Percentiles rank a stretch among this genome's conserved stretches.
These are phyloP conservation scores for Sugiyamaella boreocaroliniensis DNA, from an alignment of 805 yeast genomes.

Conservation along the genomic window DNA sequence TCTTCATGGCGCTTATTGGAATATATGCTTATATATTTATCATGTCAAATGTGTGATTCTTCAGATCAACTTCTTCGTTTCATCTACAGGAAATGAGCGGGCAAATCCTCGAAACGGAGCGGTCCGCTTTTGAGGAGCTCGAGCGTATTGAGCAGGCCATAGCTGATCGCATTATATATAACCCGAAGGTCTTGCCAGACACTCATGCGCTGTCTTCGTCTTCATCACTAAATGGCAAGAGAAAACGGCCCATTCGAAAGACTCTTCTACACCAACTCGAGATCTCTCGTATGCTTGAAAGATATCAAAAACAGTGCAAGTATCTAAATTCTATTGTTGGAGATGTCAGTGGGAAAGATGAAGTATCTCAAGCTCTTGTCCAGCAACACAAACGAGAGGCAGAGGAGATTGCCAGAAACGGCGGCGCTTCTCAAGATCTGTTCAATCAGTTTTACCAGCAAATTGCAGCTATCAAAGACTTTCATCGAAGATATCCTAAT, in stretches of 20 bases:
- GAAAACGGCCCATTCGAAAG: slow-evolving; percentile 44
- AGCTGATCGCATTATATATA: slow-evolving; percentile 46
- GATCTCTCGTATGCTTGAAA: slow-evolving; percentile 43
- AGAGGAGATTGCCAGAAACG: background rate
- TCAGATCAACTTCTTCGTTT: background rate
- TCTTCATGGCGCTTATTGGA: background rate
- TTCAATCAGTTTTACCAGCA: slow-evolving; percentile 37
- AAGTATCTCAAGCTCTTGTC: background rate
- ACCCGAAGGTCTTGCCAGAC: slow-evolving; percentile 48
- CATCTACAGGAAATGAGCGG: background rate
- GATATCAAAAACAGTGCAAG: slow-evolving; percentile 35
- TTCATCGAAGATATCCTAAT: slow-evolving; percentile 29
- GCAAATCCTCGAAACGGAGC: slow-evolving; percentile 19
- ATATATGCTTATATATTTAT: no score
- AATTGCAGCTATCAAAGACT: slow-evolving; percentile 29
- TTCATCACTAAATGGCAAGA: slow-evolving; percentile 30
- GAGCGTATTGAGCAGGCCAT: slow-evolving; percentile 68
- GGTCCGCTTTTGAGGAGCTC: slow-evolving; percentile 41
- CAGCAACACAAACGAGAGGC: background rate
- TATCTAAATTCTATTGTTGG: slow-evolving; percentile 15
- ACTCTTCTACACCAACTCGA: slow-evolving; percentile 63
- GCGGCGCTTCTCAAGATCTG: slow-evolving; percentile 10
- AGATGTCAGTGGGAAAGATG: background rate
- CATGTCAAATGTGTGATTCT: background rate
- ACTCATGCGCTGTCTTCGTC: slow-evolving; percentile 18